A percentile compares a stretch with the other conserved stretches of the same genome.
Conservation (phyloP, 768 basidiomycete species). For the Tubosaeta sp. region DNA sequence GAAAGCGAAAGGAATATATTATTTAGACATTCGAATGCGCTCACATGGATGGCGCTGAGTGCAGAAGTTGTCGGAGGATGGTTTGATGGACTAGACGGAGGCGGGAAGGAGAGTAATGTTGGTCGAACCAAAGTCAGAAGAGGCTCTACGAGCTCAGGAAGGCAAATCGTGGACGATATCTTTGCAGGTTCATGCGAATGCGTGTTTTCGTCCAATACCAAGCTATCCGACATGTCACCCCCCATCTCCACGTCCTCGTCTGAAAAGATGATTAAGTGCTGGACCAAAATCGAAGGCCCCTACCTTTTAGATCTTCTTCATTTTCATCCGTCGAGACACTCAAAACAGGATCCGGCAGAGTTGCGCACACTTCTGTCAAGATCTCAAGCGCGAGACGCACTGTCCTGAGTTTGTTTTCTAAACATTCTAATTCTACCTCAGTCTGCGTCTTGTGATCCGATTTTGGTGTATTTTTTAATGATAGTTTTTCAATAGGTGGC, state of each 20-base stretch:
- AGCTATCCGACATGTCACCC: constrained; percentile 25
- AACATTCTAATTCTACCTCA: constrained; percentile 65
- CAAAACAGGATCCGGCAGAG: constrained; percentile 71
- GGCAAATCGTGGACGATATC: constrained; percentile 32
- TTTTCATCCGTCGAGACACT: constrained; percentile 30
- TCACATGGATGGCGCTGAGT: constrained; percentile 77
- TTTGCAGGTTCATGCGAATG: constrained; percentile 21
- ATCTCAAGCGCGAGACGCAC: constrained; percentile 85
- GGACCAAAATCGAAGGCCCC: neutral
- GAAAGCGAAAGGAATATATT: constrained; percentile 81
- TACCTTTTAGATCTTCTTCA: constrained; percentile 37
- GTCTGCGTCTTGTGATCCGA: constrained; percentile 70
- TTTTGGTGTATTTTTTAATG: constrained; percentile 62
- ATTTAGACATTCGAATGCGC: constrained; percentile 85
- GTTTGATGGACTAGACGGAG: constrained; percentile 58
- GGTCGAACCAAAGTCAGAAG: constrained; percentile 68
- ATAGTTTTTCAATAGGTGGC: constrained; percentile 47
- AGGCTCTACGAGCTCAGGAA: constrained; percentile 63
- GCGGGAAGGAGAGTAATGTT: constrained; percentile 79
- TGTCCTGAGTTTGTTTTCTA: constrained; percentile 70
- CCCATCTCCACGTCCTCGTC: constrained; percentile 41
- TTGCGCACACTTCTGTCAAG: constrained; percentile 83
- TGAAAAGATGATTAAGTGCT: constrained; percentile 35
- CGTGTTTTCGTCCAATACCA: constrained; percentile 21
- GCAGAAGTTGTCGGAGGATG: constrained; percentile 89